Percentiles rank a stretch among this genome's conserved stretches.
Conservation (phyloP, 352 stramenopile species). For the Phytophthora fragariae region DNA sequence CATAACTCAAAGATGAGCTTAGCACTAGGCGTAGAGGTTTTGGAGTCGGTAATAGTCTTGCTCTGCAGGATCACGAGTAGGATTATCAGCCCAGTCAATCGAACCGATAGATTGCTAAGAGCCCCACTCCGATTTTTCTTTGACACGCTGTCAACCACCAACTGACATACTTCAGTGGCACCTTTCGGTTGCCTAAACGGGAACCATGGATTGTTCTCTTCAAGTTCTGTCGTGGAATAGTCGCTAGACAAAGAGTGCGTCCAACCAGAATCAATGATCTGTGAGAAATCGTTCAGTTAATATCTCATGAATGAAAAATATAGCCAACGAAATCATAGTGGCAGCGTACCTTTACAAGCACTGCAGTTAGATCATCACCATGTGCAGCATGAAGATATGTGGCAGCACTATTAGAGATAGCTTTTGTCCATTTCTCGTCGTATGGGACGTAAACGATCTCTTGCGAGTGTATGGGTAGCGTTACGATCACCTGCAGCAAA, state of each 20-base stretch:
- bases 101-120: background rate
- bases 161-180: slow-evolving; percentile 14
- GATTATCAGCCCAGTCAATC: slow-evolving; percentile 7
- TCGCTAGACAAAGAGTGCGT: background rate
- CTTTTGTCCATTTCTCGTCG: slow-evolving; percentile 15
- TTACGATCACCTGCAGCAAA: slow-evolving; percentile 24
- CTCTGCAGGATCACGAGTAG: slow-evolving; percentile 26
- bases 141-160: slow-evolving; percentile 36
- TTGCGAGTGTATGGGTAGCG: slow-evolving; percentile 1
- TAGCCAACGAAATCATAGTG: background rate
- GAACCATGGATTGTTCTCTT: slow-evolving; percentile 46
- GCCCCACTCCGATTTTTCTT: slow-evolving; percentile 4
- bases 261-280: slow-evolving; percentile 27
- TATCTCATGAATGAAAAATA: background rate
- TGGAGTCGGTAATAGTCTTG: slow-evolving; percentile 7
- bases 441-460: background rate
- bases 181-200: slow-evolving; percentile 49
- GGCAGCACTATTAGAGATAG: slow-evolving; percentile 24
- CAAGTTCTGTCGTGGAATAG: background rate
- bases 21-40: background rate
- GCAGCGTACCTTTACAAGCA: slow-evolving; percentile 24
- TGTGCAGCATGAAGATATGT: slow-evolving; percentile 26
- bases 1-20: slow-evolving; percentile 21
- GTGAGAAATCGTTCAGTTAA: background rate
- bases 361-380: slow-evolving; percentile 9